Evolutionary conservation across 2,329 filamentous ascomycete species (phyloP).

Genomic region (Clarireedia paspali): DNA sequence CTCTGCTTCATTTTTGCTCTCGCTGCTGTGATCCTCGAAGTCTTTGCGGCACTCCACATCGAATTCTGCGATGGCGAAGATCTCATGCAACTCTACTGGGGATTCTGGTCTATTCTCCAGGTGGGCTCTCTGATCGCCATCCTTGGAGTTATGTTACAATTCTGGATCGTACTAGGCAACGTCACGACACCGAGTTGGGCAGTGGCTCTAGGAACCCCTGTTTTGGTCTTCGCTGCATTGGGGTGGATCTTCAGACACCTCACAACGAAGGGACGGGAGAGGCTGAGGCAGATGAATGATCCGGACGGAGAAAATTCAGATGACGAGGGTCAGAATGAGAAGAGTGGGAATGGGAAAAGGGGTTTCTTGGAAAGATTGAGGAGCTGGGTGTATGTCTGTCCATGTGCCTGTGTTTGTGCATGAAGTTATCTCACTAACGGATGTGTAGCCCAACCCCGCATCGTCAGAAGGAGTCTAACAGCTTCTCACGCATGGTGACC

Average conservation of each 20-base stretch:
- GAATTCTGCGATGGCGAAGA: constrained; percentile 54
- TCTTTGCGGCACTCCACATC: constrained; percentile 33
- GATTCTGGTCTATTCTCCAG: constrained; percentile 53
- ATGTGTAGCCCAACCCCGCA: no score
- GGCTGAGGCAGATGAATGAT: not conserved
- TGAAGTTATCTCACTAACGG: not conserved
- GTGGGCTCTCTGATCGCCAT: constrained; percentile 52
- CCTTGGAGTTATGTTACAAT: constrained; percentile 46
- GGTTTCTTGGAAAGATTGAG: constrained; percentile 4
- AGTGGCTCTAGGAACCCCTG: constrained; percentile 51
- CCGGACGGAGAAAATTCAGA: not conserved
- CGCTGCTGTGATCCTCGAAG: constrained; percentile 44
- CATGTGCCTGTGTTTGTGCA: not conserved
- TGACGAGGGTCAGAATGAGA: not conserved
- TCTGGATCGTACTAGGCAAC: constrained; percentile 42
- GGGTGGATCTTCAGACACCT: constrained; percentile 29
- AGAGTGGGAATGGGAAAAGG: not conserved
- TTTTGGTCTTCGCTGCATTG: constrained; percentile 45
- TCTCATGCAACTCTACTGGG: constrained; percentile 52
- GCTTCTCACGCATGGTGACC: no score
- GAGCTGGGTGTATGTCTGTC: not conserved
- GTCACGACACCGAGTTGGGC: constrained; percentile 51
- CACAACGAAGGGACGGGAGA: constrained; percentile 3
- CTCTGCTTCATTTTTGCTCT: constrained; percentile 39
- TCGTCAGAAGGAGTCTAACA: no score